phyloP scores from a whole-genome alignment of 1,139 yeast species.

The Pichia cactophila region DNA sequence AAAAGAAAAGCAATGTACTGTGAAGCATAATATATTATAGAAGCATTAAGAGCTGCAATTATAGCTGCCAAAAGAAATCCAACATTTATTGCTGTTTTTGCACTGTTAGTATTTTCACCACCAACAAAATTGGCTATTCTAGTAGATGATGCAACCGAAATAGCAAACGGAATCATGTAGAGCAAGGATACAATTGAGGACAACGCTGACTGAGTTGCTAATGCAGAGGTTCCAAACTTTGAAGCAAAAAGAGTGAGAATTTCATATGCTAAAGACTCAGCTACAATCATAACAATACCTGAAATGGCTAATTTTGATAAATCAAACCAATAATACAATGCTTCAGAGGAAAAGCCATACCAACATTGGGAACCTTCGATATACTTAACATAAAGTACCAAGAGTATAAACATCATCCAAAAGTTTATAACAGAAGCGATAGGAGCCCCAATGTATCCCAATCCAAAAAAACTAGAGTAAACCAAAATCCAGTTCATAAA shows the following conservation, averaged over 20 bases:
- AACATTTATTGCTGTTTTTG: conserved; percentile 56
- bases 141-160: conserved; percentile 80
- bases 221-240: conserved; percentile 69
- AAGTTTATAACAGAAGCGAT: conserved; percentile 63
- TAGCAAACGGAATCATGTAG: conserved; percentile 84
- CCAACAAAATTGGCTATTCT: conserved; percentile 86
- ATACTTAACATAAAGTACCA: conserved; percentile 46
- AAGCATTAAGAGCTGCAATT: conserved; percentile 52
- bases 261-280: conserved; percentile 70
- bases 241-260: conserved; percentile 67
- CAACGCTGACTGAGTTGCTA: conserved; percentile 86
- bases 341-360: conserved; percentile 49
- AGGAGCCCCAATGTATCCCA: conserved; percentile 69
- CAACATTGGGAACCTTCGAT: conserved; percentile 69
- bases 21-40: conserved; percentile 45
- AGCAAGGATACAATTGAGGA: conserved; percentile 74
- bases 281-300: conserved; percentile 66
- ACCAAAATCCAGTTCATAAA: conserved; percentile 68
- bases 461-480: conserved; percentile 55
- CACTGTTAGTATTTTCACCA: conserved; percentile 56
- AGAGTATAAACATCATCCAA: conserved; percentile 56
- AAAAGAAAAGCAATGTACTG: conserved; percentile 56
- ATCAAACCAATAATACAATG: conserved; percentile 55
- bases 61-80: conserved; percentile 54
- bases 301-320: conserved; percentile 58